phyloP scores from a whole-genome alignment of 768 basidiomycete genomes.

The Myochromella boudieri region DNA sequence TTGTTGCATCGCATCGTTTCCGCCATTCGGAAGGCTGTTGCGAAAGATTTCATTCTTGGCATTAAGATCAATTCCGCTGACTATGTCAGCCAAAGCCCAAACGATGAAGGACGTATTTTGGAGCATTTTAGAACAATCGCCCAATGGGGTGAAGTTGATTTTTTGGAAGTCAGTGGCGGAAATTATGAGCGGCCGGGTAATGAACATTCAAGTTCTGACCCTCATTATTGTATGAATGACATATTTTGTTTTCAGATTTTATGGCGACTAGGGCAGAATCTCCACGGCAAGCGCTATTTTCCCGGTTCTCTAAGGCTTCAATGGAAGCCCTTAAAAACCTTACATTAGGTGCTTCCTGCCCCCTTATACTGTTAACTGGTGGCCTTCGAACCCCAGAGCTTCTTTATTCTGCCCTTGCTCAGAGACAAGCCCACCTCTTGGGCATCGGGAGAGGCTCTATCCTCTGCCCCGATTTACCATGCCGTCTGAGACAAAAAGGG shows the following conservation, averaged over 20 bases:
- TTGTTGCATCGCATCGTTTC: constrained; percentile 56
- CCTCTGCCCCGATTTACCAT: constrained; percentile 60
- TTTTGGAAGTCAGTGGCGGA: constrained; percentile 87
- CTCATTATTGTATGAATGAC: background rate
- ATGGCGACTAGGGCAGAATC: constrained; percentile 28
- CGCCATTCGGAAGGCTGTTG: constrained; percentile 53
- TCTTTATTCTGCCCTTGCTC: constrained; percentile 50
- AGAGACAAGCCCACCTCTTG: constrained; percentile 66
- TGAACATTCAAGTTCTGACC: background rate
- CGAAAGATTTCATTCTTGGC: constrained; percentile 65
- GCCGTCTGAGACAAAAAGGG: constrained; percentile 27
- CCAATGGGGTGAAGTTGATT: constrained; percentile 67
- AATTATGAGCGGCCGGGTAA: constrained; percentile 80
- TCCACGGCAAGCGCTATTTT: constrained; percentile 71
- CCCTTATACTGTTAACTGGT: constrained; percentile 79
- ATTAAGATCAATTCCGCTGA: constrained; percentile 83
- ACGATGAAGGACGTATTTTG: constrained; percentile 56
- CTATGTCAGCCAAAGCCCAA: constrained; percentile 43
- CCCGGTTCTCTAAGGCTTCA: constrained; percentile 61
- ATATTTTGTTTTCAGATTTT: constrained; percentile 39
- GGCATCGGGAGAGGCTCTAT: constrained; percentile 75
- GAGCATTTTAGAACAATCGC: constrained; percentile 62
- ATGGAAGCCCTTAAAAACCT: constrained; percentile 41
- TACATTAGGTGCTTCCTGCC: constrained; percentile 30
- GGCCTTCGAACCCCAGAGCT: constrained; percentile 65